Evolutionary conservation across 169 alveolate genomes (phyloP).

Genomic region (Plasmodium inui): DNA sequence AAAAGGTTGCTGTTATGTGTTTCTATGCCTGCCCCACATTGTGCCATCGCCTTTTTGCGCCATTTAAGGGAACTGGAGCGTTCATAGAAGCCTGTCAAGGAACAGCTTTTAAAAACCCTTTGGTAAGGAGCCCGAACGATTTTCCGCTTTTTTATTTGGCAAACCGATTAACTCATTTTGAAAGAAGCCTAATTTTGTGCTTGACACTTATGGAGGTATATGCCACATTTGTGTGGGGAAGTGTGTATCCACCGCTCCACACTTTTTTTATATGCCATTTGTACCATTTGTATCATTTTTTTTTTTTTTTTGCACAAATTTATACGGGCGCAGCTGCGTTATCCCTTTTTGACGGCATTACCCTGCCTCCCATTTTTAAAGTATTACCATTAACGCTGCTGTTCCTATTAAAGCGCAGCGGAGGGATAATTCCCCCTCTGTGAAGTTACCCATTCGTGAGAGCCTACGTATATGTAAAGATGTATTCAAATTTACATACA

Average conservation of each 20-base stretch:
- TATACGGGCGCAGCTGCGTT: background rate
- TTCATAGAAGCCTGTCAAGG: background rate
- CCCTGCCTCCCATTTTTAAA: background rate
- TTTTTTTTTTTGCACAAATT: conserved; percentile 9
- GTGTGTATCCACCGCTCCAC: background rate
- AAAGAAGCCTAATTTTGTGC: background rate
- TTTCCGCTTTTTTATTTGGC: background rate
- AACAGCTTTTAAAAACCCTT: background rate
- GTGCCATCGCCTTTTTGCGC: background rate
- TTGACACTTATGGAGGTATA: background rate
- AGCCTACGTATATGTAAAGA: background rate
- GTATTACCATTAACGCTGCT: background rate
- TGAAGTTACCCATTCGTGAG: background rate
- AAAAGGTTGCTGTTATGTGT: background rate
- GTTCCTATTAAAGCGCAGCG: background rate
- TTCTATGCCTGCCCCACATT: background rate
- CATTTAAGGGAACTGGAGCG: conserved; percentile 36
- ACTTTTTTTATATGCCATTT: background rate
- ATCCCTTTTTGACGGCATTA: background rate
- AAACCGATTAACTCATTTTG: background rate
- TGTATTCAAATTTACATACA: background rate
- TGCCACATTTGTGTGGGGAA: background rate
- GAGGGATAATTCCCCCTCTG: background rate
- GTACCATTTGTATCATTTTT: background rate
- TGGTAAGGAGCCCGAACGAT: background rate